Conservation (phyloP, 257 asterid genomes). For the Orobanche coerulescens region DNA sequence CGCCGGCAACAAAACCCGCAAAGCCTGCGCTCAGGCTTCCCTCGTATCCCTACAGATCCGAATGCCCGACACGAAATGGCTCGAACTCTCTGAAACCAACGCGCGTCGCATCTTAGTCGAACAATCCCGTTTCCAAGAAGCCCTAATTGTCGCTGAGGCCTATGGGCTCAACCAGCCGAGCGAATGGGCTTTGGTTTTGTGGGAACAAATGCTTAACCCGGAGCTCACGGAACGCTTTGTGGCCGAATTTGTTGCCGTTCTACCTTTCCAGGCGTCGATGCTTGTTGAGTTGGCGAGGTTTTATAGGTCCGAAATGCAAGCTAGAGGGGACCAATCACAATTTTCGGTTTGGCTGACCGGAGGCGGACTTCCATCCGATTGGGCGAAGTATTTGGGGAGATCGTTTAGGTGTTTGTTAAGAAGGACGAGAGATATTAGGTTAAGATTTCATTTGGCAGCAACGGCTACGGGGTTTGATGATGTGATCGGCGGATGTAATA, state of each 20-base stretch:
- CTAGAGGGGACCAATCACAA: conserved; percentile 90
- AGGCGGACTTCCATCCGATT: conserved; percentile 83
- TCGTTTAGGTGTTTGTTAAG: conserved; percentile 85
- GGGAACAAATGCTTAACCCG: conserved; percentile 98
- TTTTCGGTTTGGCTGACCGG: conserved; percentile 94
- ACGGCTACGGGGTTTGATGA: conserved; percentile 76
- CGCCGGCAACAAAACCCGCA: conserved; percentile 84
- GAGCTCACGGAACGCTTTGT: conserved; percentile 84
- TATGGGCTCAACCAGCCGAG: conserved; percentile 91
- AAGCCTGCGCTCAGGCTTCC: conserved; percentile 90
- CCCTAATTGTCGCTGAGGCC: conserved; percentile 94
- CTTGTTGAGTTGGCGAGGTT: conserved; percentile 87
- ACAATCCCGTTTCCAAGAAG: conserved; percentile 91
- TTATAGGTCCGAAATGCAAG: conserved; percentile 86
- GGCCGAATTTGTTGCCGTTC: conserved; percentile 86
- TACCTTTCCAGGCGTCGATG: conserved; percentile 93
- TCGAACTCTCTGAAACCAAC: conserved; percentile 77
- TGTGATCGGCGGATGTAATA: conserved; percentile 52
- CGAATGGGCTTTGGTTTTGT: conserved; percentile 95
- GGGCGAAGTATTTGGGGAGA: conserved; percentile 79
- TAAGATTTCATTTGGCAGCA: conserved; percentile 61
- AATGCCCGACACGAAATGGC: conserved; percentile 92
- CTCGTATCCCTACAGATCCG: conserved; percentile 90
- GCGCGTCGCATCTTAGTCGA: conserved; percentile 81
- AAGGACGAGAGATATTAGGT: conserved; percentile 70